phyloP scores from a whole-genome alignment of 1,139 yeast species.

The Yamadazyma conglobata region DNA sequence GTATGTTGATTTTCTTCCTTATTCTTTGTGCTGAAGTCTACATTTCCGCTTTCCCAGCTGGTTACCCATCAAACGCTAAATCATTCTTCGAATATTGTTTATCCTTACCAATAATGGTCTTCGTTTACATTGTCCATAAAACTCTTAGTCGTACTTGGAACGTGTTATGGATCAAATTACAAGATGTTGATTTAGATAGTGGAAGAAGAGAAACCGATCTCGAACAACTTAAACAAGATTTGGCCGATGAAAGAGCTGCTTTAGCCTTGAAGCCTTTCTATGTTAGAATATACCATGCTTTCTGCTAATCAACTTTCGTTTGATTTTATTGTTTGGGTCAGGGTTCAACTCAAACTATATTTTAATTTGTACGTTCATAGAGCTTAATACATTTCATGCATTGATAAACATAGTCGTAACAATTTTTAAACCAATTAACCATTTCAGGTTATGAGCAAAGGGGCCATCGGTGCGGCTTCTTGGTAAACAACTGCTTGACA shows the following conservation, averaged over 20 bases:
- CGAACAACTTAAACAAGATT: conserved; percentile 42
- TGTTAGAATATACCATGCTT: conserved; percentile 33
- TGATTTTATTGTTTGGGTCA: too few relatives aligned
- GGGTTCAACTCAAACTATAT: too few relatives aligned
- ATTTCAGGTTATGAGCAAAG: too few relatives aligned
- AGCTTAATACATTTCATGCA: too few relatives aligned
- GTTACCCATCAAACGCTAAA: conserved; percentile 17
- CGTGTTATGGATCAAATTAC: conserved; percentile 27
- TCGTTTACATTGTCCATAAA: conserved; percentile 30
- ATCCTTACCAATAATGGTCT: conserved; percentile 39
- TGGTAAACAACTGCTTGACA: too few relatives aligned
- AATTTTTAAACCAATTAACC: too few relatives aligned
- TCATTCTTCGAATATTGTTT: conserved; percentile 17
- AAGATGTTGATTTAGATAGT: conserved; percentile 47
- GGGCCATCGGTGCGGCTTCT: too few relatives aligned
- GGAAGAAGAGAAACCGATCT: conserved; percentile 48
- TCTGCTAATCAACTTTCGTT: conserved; percentile 37
- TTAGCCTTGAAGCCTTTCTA: conserved; percentile 27
- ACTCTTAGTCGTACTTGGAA: conserved; percentile 27
- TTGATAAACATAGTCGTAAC: too few relatives aligned
- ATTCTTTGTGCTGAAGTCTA: conserved; percentile 48
- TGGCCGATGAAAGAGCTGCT: conserved; percentile 38
- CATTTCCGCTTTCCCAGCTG: conserved; percentile 45
- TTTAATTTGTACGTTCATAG: too few relatives aligned
- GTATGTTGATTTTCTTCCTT: conserved; percentile 36